Evolutionary conservation across 139 green algal genomes (phyloP), one percentile per base, ranked within the genome.

Genomic region (Closterium sp.): DNA sequence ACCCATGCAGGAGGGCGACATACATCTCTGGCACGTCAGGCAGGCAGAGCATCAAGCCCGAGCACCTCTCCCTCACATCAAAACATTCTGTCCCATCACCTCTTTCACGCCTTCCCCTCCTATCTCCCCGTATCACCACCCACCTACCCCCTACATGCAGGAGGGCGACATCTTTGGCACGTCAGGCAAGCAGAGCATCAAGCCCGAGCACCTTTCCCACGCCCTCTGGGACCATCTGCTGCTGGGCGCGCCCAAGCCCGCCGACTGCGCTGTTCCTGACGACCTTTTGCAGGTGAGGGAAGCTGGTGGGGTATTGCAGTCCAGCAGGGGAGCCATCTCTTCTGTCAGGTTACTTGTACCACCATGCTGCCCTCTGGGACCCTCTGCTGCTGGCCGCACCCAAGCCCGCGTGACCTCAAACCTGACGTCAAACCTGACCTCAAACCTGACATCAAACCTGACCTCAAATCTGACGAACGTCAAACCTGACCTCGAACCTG

Each of bases 201-300:
- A 94, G 34, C 94, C 97, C 4, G 96, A 98, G 92, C 91, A 97
- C 90, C 70, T 99, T 62, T 99, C 97, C 13, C 89, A 97, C 79
- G 97, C 97, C 50, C 91, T 99, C 31, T 99, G 97, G 97, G 97
- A 99, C 93, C 96, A 96, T 95, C 94, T 99, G 29, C 98, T 99
- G 94, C 91, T 98, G 87, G 96, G 94, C 1, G 95, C 92, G 0
- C 94, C 96, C 0, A 62, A 93, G 84, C 97, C 98, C 0, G 70
- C n/a, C 22, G 90, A 24, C 30, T 90, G 91, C 19, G 38, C 90
- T 84, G 97, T 99, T 13, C 92, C 96, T 0, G 45, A 45, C 0
- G 96, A 96, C 0, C 32, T 94, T 19, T 94, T 99, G 28, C 31
- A 94, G 90, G 92, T 90, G n/a, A 70, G 45, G n/a, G n/a, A 99